Percentiles rank a stretch among this genome's conserved stretches.
Evolutionary conservation across 805 yeast genomes (phyloP).

Genomic region (Suhomyces sp.): DNA sequence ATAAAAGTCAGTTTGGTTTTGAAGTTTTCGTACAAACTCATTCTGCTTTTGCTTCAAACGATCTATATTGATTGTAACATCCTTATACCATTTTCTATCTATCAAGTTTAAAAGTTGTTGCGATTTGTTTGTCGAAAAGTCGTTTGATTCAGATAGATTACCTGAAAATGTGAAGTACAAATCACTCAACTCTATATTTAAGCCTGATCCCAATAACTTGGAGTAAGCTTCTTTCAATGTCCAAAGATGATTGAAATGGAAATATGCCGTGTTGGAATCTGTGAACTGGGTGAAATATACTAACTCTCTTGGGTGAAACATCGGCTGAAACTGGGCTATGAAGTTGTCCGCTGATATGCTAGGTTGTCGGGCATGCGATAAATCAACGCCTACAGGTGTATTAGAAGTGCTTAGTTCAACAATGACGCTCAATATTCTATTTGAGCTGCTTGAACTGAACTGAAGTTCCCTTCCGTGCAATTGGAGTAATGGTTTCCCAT

Average conservation of each 20-base stretch:
- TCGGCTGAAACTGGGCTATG: conserved; percentile 30
- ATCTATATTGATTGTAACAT: conserved; percentile 2
- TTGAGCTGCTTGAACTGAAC: conserved; percentile 63
- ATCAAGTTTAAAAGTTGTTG: neutral
- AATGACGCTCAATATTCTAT: conserved; percentile 46
- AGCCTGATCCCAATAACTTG: conserved; percentile 64
- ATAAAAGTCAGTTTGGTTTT: neutral
- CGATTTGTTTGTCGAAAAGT: neutral
- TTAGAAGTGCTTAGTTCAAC: conserved; percentile 26
- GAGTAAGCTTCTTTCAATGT: conserved; percentile 76
- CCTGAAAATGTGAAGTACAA: conserved; percentile 4
- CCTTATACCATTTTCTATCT: conserved; percentile 1
- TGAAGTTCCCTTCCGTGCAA: conserved; percentile 20
- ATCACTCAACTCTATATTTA: conserved; percentile 13
- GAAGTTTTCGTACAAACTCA: conserved; percentile 2
- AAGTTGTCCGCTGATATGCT: conserved; percentile 22
- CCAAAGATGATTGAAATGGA: conserved; percentile 61
- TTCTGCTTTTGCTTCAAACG: neutral
- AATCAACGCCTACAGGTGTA: conserved; percentile 34
- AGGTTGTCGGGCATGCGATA: conserved; percentile 34
- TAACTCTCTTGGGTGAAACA: conserved; percentile 4
- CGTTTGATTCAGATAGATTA: neutral
- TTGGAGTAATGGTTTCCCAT: conserved; percentile 57
- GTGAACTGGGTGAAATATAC: neutral
- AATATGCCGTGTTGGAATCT: conserved; percentile 31